Evolutionary conservation across 1,284 basidiomycete genomes (phyloP).

Genomic region (Naganishia sp.): DNA sequence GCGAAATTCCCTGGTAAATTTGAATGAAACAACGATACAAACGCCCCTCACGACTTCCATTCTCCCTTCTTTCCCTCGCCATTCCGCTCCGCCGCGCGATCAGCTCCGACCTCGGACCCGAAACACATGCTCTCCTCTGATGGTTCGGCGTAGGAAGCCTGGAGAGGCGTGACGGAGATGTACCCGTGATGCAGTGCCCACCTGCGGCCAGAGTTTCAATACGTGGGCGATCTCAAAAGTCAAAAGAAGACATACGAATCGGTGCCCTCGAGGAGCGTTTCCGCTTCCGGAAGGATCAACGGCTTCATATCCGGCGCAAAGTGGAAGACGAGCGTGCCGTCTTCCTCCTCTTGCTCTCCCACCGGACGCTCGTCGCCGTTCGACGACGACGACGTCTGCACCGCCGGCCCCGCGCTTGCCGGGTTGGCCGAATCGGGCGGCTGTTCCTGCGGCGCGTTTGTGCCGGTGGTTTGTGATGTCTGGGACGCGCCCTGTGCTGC

Average conservation of each 20-base stretch:
- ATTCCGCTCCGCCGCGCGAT: not conserved
- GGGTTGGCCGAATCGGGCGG: slow-evolving; percentile 33
- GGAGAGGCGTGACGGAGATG: slow-evolving; percentile 37
- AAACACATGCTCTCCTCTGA: slow-evolving; percentile 28
- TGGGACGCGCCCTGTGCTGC: not conserved
- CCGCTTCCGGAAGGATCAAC: slow-evolving; percentile 65
- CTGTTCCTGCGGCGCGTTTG: slow-evolving; percentile 20
- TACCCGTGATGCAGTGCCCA: slow-evolving; percentile 34
- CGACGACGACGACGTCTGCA: not conserved
- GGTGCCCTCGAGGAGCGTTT: slow-evolving; percentile 68
- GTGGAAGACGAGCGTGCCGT: slow-evolving; percentile 64
- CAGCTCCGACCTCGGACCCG: slow-evolving; percentile 23
- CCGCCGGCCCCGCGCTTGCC: slow-evolving; percentile 39
- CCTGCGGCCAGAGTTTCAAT: slow-evolving; percentile 6
- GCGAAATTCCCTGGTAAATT: no score
- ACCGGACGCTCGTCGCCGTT: not conserved
- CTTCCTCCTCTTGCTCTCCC: slow-evolving; percentile 8
- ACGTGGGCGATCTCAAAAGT: not conserved
- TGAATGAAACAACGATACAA: no score
- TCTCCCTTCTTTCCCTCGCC: slow-evolving; percentile 8
- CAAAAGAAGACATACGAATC: slow-evolving; percentile 61
- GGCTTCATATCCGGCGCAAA: slow-evolving; percentile 75
- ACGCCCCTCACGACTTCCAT: slow-evolving; percentile 21
- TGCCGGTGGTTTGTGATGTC: not conserved
- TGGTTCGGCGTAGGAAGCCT: slow-evolving; percentile 33